These are phyloP conservation scores for Raddia distichophylla DNA, from an alignment of 176 grass and related monocot genomes.

Conservation along the genomic window DNA sequence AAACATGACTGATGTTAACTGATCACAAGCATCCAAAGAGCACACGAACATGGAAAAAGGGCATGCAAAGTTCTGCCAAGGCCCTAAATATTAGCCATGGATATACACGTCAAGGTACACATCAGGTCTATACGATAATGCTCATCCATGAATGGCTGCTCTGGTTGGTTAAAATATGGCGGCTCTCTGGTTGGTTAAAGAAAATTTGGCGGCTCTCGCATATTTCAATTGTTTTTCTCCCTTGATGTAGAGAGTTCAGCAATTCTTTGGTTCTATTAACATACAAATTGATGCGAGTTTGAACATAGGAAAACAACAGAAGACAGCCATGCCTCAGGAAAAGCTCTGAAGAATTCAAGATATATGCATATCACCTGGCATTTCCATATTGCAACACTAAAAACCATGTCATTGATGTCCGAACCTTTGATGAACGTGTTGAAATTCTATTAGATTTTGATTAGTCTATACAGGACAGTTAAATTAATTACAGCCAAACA, in stretches of 20 bases:
- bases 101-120: not conserved
- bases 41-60: not conserved
- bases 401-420: not conserved
- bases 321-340: not conserved
- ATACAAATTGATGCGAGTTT: not conserved
- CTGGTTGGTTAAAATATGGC: not conserved
- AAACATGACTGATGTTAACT: not conserved
- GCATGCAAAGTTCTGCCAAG: not conserved
- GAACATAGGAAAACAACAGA: not conserved
- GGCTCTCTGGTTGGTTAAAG: not conserved
- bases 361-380: not conserved
- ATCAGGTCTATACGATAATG: not conserved
- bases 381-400: not conserved
- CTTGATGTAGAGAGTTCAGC: not conserved
- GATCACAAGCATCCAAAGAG: slow-evolving; percentile 28
- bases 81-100: not conserved
- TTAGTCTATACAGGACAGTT: not conserved
- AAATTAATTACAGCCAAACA: not conserved
- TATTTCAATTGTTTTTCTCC: not conserved
- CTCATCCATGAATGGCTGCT: not conserved
- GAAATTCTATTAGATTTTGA: slow-evolving; percentile 2
- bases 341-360: not conserved
- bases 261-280: not conserved
- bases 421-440: not conserved
- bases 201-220: not conserved